A percentile compares a stretch with the other conserved stretches of the same genome.
Conservation (phyloP, 768 basidiomycete species). For the Tylopilus subfusipes region DNA sequence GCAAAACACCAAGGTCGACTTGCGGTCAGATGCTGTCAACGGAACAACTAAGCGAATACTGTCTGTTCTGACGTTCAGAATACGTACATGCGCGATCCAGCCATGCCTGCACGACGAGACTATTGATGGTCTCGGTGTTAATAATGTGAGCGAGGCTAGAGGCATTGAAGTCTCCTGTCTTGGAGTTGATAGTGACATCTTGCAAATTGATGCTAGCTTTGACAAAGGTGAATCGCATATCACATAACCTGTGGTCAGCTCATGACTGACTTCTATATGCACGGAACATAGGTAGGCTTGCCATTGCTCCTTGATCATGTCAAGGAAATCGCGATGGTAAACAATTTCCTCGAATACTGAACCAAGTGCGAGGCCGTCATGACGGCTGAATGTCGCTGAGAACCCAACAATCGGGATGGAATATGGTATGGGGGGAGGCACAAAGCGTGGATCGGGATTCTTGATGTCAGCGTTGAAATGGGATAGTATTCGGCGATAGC, state of each 20-base stretch:
- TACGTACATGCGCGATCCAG: slow-evolving; percentile 74
- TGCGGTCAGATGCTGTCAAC: slow-evolving; percentile 47
- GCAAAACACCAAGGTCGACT: slow-evolving; percentile 91
- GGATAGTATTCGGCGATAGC: slow-evolving; percentile 82
- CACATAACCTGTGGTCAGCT: slow-evolving; percentile 62
- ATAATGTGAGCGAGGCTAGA: slow-evolving; percentile 76
- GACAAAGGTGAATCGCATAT: slow-evolving; percentile 82
- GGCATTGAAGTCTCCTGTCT: slow-evolving; percentile 79
- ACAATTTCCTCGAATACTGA: slow-evolving; percentile 89
- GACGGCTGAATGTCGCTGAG: slow-evolving; percentile 90
- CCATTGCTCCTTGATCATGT: slow-evolving; percentile 95
- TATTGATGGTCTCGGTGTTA: slow-evolving; percentile 75
- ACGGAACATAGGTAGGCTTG: slow-evolving; percentile 23
- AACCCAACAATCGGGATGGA: slow-evolving; percentile 87
- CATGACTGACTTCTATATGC: not conserved
- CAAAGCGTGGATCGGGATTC: slow-evolving; percentile 44
- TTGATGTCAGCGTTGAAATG: slow-evolving; percentile 71
- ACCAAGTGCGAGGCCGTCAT: slow-evolving; percentile 86
- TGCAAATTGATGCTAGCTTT: slow-evolving; percentile 68
- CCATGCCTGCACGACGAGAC: slow-evolving; percentile 79
- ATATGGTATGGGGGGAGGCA: slow-evolving; percentile 38
- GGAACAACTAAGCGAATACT: slow-evolving; percentile 4
- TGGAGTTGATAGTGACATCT: slow-evolving; percentile 59
- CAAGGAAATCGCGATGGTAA: slow-evolving; percentile 85
- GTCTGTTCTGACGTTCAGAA: not conserved